Evolutionary conservation across 2,329 filamentous ascomycete genomes (phyloP), one percentile per base, ranked within the genome.

Genomic region (Cephalotrichum gorgonifer): DNA sequence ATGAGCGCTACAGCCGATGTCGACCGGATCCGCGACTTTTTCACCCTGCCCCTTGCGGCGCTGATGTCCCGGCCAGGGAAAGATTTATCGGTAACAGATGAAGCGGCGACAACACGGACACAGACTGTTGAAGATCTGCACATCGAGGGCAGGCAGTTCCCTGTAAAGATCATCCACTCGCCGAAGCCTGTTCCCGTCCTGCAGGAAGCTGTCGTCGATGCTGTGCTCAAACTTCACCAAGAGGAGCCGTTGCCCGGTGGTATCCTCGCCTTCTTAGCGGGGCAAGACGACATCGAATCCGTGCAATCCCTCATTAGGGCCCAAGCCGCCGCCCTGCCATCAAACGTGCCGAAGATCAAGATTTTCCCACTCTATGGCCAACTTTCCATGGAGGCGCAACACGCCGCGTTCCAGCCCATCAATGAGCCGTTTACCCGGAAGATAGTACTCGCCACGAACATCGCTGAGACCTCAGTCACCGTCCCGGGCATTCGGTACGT

Each of bases 1-100:
- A 98, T 98, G 93, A 96, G 90, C 74, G 93, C 93, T 45, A 98
- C 93, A 6, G 88, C 89, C 33, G 88, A 97, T 63, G 82, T 95
- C 51, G 83, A 91, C 52, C 80, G 77, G 50, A 80, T 97, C 28
- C 74, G 79, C 41, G 70, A 71, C 0, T 97, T 95, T 63, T 96
- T 97, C 68, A 66, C 70, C 17, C 23, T n/a, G 3, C n/a, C 42
- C 14, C 26, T 0, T 0, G 48, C 47, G 1, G n/a, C 30, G 1
- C 31, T 28, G 9, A n/a, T 7, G 25, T 44, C 20, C 39, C 48
- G 3, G 44, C 33, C 7, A 31, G 20, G 9, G 28, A 14, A 15
- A 28, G 23, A 50, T 23, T 4, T 20, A 20, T 28, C 26, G 17
- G 30, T 20, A 2, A 15, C 30, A 22, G 22, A 27, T 6, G n/a